phyloP scores from a whole-genome alignment of 108 stramenopile genomes.

The Pseudonitzschia multiseries region DNA sequence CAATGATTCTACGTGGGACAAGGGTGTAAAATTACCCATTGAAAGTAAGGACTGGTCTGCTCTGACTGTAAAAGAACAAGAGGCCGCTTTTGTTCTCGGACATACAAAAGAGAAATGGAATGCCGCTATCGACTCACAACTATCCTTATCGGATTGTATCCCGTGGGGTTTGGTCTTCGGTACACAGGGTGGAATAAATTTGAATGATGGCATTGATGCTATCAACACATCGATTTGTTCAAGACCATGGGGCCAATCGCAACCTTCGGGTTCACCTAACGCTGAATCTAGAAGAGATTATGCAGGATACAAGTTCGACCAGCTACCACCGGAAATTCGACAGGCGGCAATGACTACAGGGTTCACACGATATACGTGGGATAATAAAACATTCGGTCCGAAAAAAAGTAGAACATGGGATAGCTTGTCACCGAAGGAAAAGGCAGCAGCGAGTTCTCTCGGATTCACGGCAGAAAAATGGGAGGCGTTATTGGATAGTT shows the following conservation, averaged over 20 bases:
- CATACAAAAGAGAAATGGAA: slow-evolving; percentile 3
- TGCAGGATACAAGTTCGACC: background rate
- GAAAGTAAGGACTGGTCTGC: slow-evolving; percentile 34
- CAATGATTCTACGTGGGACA: slow-evolving; percentile 21
- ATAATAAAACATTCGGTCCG: slow-evolving; percentile 2
- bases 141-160: slow-evolving; percentile 4
- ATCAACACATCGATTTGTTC: too few species aligned
- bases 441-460: slow-evolving; percentile 31
- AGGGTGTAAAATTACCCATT: background rate
- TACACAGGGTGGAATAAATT: background rate
- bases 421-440: slow-evolving; percentile 36
- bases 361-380: slow-evolving; percentile 20
- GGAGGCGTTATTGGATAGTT: background rate
- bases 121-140: background rate
- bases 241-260: too few species aligned
- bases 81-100: slow-evolving; percentile 34
- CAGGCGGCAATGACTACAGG: slow-evolving; percentile 31
- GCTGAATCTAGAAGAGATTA: too few species aligned
- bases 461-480: slow-evolving; percentile 29
- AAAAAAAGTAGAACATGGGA: slow-evolving; percentile 29
- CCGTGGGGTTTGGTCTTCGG: too few species aligned
- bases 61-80: slow-evolving; percentile 37
- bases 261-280: too few species aligned
- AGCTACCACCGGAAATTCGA: slow-evolving; percentile 37
- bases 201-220: background rate